A percentile compares a stretch with the other conserved stretches of the same genome.
phyloP scores from a whole-genome alignment of 257 asterid species.

The Ajuga chamaepitys region DNA sequence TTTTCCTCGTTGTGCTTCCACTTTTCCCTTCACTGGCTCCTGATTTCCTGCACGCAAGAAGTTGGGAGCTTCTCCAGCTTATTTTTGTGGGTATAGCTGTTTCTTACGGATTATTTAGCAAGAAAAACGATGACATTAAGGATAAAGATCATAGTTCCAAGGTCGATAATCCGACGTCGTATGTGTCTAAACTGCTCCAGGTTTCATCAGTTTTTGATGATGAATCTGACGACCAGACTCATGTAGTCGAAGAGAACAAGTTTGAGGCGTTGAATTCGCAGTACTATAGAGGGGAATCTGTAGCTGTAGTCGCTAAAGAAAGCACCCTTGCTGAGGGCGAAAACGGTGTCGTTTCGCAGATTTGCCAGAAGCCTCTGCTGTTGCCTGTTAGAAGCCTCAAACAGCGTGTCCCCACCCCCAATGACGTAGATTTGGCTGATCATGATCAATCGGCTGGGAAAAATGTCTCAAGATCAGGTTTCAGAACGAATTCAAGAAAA shows the following conservation, averaged over 20 bases:
- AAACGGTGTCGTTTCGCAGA: conserved; percentile 15
- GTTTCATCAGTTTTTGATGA: conserved; percentile 87
- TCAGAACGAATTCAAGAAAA: conserved; percentile 26
- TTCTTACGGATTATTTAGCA: conserved; percentile 88
- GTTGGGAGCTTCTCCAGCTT: conserved; percentile 91
- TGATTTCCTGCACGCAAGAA: conserved; percentile 49
- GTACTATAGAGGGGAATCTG: conserved; percentile 64
- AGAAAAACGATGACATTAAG: conserved; percentile 53
- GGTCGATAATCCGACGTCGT: conserved; percentile 55
- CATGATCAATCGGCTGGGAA: conserved; percentile 12
- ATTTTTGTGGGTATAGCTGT: conserved; percentile 90
- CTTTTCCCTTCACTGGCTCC: conserved; percentile 68
- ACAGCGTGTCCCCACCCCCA: conserved; percentile 36
- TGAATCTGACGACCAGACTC: conserved; percentile 44
- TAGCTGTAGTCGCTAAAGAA: conserved; percentile 39
- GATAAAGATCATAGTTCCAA: conserved; percentile 36
- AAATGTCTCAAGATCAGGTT: conserved; percentile 15
- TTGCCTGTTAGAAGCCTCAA: conserved; percentile 86
- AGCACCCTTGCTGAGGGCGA: conserved; percentile 20
- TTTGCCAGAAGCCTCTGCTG: conserved; percentile 63
- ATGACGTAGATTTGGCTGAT: conserved; percentile 8
- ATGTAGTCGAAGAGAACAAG: conserved; percentile 46
- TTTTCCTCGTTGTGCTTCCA: conserved; percentile 50
- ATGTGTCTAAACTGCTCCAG: conserved; percentile 61
- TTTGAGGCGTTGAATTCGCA: conserved; percentile 56